Evolutionary conservation across 2,329 filamentous ascomycete species (phyloP), one percentile per base, ranked within the genome.

Genomic region (Botryotinia convoluta): DNA sequence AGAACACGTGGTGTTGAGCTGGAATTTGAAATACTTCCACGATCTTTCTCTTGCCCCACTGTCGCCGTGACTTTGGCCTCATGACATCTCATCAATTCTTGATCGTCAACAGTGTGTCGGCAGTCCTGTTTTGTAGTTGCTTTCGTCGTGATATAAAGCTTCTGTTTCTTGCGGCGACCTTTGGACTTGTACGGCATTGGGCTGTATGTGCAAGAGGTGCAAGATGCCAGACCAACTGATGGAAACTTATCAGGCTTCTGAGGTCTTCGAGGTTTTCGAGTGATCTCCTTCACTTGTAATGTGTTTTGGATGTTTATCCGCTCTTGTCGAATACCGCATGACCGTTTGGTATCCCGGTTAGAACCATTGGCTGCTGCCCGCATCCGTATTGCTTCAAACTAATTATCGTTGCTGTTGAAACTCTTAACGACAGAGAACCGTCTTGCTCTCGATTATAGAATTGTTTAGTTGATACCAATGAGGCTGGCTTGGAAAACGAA

Each of bases 251-350:
- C 35, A 26, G 5, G 35, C 0, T 32, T 42, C n/a, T 42, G 45
- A n/a, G 35, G 1, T 42, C 7, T 67, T 54, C 22, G 45, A 4
- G 6, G 6, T 1, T 32, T 42, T 32, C 51, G 51, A 57, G 14
- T 57, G 35, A 57, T 42, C 37, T 57, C 35, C 37, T 57, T 57
- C n/a, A 57, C 48, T 69, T 57, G 26, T 26, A 57, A 26, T 42
- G 37, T 26, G 12, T 57, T 20, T 32, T 10, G 65, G 2, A 32
- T 57, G 26, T 3, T 69, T 57, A 3, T 69, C 2, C 22, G 7
- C 48, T 69, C 65, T n/a, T 57, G 48, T 42, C 65, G 65, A 39
- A 69, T 69, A 18, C 26, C 35, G n/a, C 9, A 32, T 57, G 18
- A 8, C 26, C 37, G 35, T 26, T 7, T 4, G 22, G 0, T 5